Percentiles rank a stretch among this genome's conserved stretches.
Conservation (phyloP, 768 basidiomycete genomes). For the Clitopilus passeckerianus region DNA sequence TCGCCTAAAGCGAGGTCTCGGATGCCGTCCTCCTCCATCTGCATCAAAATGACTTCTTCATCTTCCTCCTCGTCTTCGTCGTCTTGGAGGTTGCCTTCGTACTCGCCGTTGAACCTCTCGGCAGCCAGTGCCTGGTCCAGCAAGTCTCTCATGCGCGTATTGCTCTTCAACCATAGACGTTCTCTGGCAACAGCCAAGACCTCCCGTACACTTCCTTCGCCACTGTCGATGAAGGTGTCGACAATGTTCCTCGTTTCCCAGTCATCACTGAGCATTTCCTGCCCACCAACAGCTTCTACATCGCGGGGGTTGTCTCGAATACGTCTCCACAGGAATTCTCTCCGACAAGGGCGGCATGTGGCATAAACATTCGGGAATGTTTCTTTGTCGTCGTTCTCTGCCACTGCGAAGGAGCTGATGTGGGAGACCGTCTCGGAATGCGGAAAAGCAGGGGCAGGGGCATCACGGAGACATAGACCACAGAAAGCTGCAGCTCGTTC, state of each 20-base stretch:
- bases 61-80: slow-evolving; percentile 42
- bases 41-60: slow-evolving; percentile 34
- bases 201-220: slow-evolving; percentile 61
- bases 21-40: slow-evolving; percentile 36
- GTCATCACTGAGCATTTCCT: slow-evolving; percentile 33
- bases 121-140: slow-evolving; percentile 68
- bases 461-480: slow-evolving; percentile 65
- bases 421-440: slow-evolving; percentile 12
- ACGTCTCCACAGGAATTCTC: slow-evolving; percentile 61
- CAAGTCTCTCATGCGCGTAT: slow-evolving; percentile 64
- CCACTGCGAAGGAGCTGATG: slow-evolving; percentile 35
- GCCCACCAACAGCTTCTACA: slow-evolving; percentile 53
- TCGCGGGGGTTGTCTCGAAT: slow-evolving; percentile 44
- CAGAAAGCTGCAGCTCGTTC: slow-evolving; percentile 50
- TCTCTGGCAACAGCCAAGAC: slow-evolving; percentile 61
- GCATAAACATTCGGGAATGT: slow-evolving; percentile 60
- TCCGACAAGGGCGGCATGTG: slow-evolving; percentile 65
- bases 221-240: slow-evolving; percentile 70
- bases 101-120: slow-evolving; percentile 30
- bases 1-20: slow-evolving; percentile 59
- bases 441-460: slow-evolving; percentile 42
- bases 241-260: slow-evolving; percentile 68
- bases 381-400: slow-evolving; percentile 71
- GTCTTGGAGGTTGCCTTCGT: slow-evolving; percentile 17
- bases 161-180: slow-evolving; percentile 61